These are phyloP conservation scores for Chlamydomonas incerta DNA, from an alignment of 139 green algal species.

Conservation along the genomic window DNA sequence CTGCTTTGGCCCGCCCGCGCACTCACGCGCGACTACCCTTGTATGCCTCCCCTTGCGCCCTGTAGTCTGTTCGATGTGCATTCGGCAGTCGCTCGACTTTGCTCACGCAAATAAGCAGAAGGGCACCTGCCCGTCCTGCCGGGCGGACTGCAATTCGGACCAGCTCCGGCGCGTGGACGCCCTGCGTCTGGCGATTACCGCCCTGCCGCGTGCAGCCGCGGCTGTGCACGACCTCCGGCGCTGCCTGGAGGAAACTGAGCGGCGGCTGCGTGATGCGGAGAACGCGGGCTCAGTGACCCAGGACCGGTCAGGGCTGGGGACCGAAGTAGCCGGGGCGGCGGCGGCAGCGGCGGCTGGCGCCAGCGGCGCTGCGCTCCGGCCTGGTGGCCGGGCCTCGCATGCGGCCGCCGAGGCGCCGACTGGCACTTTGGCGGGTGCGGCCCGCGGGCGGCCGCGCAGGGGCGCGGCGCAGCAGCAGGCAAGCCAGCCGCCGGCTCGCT, in stretches of 20 bases:
- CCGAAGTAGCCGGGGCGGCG: too few relatives aligned
- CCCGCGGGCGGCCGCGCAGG: too few relatives aligned
- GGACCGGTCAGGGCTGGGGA: too few relatives aligned
- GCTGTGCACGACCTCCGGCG: not conserved
- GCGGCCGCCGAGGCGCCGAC: not conserved
- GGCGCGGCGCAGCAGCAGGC: too few relatives aligned
- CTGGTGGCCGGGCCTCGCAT: too few relatives aligned
- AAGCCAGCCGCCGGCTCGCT: too few relatives aligned
- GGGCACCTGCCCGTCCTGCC: conserved; percentile 43
- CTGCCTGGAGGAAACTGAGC: not conserved
- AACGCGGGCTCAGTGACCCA: too few relatives aligned
- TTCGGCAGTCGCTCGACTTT: conserved; percentile 33
- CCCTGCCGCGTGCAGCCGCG: not conserved
- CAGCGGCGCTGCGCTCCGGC: too few relatives aligned
- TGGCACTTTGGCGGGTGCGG: not conserved
- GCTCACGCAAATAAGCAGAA: conserved; percentile 4
- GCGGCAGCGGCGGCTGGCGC: too few relatives aligned
- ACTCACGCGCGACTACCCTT: too few relatives aligned
- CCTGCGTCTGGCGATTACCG: conserved; percentile 11
- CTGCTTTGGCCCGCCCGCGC: too few relatives aligned
- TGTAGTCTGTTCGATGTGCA: conserved; percentile 59
- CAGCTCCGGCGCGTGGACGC: conserved; percentile 27
- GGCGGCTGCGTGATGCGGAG: not conserved
- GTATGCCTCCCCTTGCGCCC: too few relatives aligned
- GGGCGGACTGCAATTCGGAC: not conserved